phyloP scores from a whole-genome alignment of 2,329 filamentous ascomycete species.

The Capronia epimyces region DNA sequence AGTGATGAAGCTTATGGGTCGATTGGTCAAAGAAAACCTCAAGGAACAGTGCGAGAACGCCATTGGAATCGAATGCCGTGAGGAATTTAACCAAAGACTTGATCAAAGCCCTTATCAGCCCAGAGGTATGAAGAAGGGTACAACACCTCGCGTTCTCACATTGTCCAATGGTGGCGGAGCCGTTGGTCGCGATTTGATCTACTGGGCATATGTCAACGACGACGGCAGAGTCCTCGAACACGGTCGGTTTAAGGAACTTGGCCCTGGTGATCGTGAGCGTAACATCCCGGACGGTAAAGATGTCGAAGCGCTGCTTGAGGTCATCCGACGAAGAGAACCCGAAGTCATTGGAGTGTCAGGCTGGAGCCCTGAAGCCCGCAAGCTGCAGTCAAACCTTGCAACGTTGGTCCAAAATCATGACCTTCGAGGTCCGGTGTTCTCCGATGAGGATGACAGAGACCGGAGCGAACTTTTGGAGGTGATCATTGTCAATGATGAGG shows the following conservation, averaged over 20 bases:
- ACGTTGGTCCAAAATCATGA: constrained; percentile 71
- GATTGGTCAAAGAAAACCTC: constrained; percentile 90
- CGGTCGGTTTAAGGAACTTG: constrained; percentile 77
- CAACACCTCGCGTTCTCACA: constrained; percentile 77
- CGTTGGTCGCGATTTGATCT: constrained; percentile 68
- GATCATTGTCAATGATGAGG: constrained; percentile 90
- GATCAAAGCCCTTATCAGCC: constrained; percentile 96
- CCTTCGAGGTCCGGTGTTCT: constrained; percentile 73
- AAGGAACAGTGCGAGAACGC: constrained; percentile 91
- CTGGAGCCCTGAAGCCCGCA: constrained; percentile 79
- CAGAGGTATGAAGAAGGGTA: constrained; percentile 84
- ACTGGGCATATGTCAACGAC: constrained; percentile 90
- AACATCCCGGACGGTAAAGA: constrained; percentile 59
- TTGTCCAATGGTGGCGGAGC: constrained; percentile 80
- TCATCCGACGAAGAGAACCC: constrained; percentile 73
- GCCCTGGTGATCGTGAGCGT: constrained; percentile 61
- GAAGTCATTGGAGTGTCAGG: constrained; percentile 89
- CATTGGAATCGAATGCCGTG: constrained; percentile 78
- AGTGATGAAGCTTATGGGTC: constrained; percentile 75
- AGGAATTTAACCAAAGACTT: constrained; percentile 80
- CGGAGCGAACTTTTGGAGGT: constrained; percentile 78
- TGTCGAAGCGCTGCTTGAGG: constrained; percentile 66
- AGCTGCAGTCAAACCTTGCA: constrained; percentile 74
- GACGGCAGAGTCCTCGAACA: constrained; percentile 84
- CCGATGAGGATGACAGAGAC: constrained; percentile 73